Evolutionary conservation across 371 early-diverging fungal species (phyloP), one percentile per base, ranked within the genome.

Genomic region (Apophysomyces trapeziformis): DNA sequence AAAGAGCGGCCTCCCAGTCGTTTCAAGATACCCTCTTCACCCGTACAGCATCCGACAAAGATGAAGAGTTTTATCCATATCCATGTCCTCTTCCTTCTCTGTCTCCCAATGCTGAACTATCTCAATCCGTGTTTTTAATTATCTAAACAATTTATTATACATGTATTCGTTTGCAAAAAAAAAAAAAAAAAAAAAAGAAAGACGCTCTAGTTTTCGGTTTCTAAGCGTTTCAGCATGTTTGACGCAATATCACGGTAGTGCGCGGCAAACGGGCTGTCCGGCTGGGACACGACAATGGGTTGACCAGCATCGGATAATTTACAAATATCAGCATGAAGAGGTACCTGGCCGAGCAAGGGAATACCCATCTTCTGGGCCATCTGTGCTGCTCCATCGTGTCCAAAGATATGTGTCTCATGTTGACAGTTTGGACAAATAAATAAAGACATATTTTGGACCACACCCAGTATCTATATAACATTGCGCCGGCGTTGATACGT

Each of bases 381-480:
- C 57, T 80, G 68, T 38, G 68, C 73, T 35, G 86, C 91, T 39
- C 90, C 90, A 41, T 89, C 83, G 39, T 87, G 75, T 2, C 94
- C 95, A 77, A 96, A 96, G 61, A 94, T 87, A 67, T 93, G 89
- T 0, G 89, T 83, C 69, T 86, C 80, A 72, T 92, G 90, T 14
- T 83, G 69, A 72, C 96, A 96, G 63, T 91, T 89, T 9, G 94
- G 89, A 69, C 96, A 96, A n/a, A 84, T 74, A 65, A 89, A 94
- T 5, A 86, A 73, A 37, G 90, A 88, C 96, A 96, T 96, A 75
- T 96, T 96, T 75, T 96, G 92, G 0, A 96, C 89, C 44, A 95
- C 66, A 12, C 96, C 96, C 4, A 96, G 78, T 57, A 96, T 93
- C 95, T 94, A 75, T 14, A 7, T 36, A 26, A 26, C 2, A 26